Percentiles rank a stretch among this genome's conserved stretches.
phyloP scores from a whole-genome alignment of 2,329 filamentous ascomycete genomes.

The Claviceps cyperi region DNA sequence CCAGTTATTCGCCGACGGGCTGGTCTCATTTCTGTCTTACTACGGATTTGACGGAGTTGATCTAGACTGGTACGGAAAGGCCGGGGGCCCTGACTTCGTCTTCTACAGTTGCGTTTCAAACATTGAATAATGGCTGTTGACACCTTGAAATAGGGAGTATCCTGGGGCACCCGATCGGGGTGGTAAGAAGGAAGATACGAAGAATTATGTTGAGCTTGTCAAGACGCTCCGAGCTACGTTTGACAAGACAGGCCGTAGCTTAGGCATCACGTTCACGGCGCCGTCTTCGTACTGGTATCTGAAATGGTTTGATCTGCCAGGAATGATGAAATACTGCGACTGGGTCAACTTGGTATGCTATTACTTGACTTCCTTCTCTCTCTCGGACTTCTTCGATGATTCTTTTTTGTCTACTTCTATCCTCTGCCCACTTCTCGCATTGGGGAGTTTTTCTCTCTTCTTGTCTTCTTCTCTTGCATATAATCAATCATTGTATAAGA shows the following conservation, averaged over 20 bases:
- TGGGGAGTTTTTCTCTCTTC: not conserved
- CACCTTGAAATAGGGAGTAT: conserved; percentile 4
- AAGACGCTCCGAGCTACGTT: conserved; percentile 8
- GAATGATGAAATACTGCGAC: conserved; percentile 14
- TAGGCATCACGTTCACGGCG: conserved; percentile 11
- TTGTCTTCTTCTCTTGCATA: not conserved
- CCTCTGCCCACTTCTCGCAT: not conserved
- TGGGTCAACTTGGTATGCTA: conserved; percentile 21
- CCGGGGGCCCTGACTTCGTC: not conserved
- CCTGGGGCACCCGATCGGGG: conserved; percentile 11
- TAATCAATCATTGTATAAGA: not conserved
- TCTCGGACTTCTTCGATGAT: not conserved
- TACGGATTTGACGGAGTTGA: conserved; percentile 24
- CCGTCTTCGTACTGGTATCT: conserved; percentile 19
- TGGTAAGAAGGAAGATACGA: conserved; percentile 9
- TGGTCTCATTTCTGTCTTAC: conserved; percentile 24
- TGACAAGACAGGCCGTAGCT: conserved; percentile 4
- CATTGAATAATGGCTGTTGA: not conserved
- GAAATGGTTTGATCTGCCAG: conserved; percentile 11
- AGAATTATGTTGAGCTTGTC: conserved; percentile 12
- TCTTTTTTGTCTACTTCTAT: not conserved
- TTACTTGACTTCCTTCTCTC: not conserved
- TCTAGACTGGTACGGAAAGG: conserved; percentile 23
- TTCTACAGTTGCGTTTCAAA: not conserved
- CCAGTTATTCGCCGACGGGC: conserved; percentile 21